These are phyloP conservation scores for Gypsophila paniculata DNA, from an alignment of 179 eudicot genomes.

Conservation along the genomic window DNA sequence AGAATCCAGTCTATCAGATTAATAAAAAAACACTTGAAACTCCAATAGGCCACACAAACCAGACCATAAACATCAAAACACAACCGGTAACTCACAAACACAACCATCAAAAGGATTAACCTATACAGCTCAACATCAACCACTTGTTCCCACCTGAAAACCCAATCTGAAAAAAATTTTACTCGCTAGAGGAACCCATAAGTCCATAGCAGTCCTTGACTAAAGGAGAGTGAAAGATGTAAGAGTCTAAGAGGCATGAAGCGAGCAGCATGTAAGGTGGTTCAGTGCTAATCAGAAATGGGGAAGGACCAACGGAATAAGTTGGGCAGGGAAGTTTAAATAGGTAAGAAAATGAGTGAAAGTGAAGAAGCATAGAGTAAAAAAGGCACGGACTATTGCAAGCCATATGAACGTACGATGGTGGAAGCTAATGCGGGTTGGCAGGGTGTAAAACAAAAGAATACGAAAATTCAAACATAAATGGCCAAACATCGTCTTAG, in stretches of 20 bases:
- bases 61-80: neutral
- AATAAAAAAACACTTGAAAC: neutral
- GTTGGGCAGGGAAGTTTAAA: no score
- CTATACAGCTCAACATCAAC: no score
- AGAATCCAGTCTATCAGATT: neutral
- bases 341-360: neutral
- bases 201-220: neutral
- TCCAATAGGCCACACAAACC: neutral
- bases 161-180: no score
- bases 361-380: neutral
- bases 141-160: no score
- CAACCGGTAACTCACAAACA: no score
- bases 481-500: neutral
- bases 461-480: neutral
- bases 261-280: neutral
- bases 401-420: neutral
- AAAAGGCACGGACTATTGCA: no score
- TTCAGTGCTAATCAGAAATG: neutral
- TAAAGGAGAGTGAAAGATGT: neutral
- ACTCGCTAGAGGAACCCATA: no score
- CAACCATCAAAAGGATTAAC: no score
- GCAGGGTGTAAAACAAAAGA: neutral
- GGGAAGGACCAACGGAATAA: neutral
- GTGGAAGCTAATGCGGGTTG: neutral
- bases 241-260: neutral